Base-by-base conservation (phyloP, 768 basidiomycete genomes). In the Suillus cothurnatus region DNA sequence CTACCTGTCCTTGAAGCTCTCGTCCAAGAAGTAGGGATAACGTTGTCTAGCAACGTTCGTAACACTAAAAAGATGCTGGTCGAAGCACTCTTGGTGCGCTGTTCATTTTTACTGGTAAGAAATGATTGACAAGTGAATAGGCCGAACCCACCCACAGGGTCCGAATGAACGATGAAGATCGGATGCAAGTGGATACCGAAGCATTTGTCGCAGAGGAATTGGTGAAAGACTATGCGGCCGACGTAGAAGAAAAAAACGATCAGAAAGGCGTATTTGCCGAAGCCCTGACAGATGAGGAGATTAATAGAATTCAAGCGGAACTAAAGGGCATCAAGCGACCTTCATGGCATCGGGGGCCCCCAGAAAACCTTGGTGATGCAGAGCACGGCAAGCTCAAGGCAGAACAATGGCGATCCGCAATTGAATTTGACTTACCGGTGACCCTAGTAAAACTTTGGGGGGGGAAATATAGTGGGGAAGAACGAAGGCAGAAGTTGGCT, bases 301-400 rank as follows among this genome's bases (percentile, higher is more conserved):
- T 64, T 15, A 56, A 55, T 3, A 2, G 11, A 32, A 53, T 64
- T 34, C 63, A 56, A 34, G 63, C 21, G n/a, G 31, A 45, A 31
- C 63, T 64, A 12, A 31, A 5, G 14, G 7, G 36, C 23, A 56
- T 64, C n/a, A 34, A 23, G 23, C 52, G 26, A 73, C 74, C 15
- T 43, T 66, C 23, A 66, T 78, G 21, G 75, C 76, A 26, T 68
- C 63, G 26, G 70, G 74, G 73, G 38, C 14, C 34, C 12, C 38
- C 38, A 39, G 15, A 39, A 15, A 39, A 39, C 38, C 38, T 39
- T 39, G 67, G 31, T 39, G 66, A 59, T 69, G 67, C 72, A 71
- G 75, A 7, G 70, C 70, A 47, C n/a, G 74, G 78, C 1, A 80
- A 78, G 50, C 68, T 79, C 2, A 77, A 73, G 39, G 77, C 77